phyloP scores from a whole-genome alignment of 2,329 filamentous ascomycete species.

The Macrophomina phaseolina region DNA sequence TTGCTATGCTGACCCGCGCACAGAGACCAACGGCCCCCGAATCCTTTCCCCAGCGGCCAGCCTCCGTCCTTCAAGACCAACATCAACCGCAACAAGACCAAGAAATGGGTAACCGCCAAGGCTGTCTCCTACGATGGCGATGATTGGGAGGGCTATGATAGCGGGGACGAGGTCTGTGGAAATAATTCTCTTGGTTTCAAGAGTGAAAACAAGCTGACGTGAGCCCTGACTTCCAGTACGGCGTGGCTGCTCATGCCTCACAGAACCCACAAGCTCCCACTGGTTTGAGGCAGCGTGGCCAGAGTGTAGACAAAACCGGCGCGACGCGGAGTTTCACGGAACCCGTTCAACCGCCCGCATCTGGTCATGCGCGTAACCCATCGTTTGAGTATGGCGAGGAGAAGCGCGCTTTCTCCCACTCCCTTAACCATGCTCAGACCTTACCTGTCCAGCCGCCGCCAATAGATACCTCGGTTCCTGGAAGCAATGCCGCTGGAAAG shows the following conservation, averaged over 20 bases:
- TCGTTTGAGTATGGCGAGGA: slow-evolving; percentile 64
- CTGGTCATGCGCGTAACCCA: slow-evolving; percentile 45
- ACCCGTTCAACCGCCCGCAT: slow-evolving; percentile 37
- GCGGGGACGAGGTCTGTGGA: too few relatives aligned
- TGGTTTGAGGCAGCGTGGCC: slow-evolving; percentile 51
- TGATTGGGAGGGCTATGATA: slow-evolving; percentile 78
- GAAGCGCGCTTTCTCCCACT: slow-evolving; percentile 54
- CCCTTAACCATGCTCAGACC: slow-evolving; percentile 30
- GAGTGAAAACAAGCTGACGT: too few relatives aligned
- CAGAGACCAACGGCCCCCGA: slow-evolving; percentile 39
- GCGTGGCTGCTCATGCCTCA: slow-evolving; percentile 54
- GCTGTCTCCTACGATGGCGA: slow-evolving; percentile 87
- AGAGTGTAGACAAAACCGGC: slow-evolving; percentile 34
- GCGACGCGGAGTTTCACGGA: slow-evolving; percentile 49
- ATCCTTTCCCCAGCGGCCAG: slow-evolving; percentile 41
- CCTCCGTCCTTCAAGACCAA: slow-evolving; percentile 77
- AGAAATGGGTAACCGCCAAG: slow-evolving; percentile 94
- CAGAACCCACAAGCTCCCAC: slow-evolving; percentile 49
- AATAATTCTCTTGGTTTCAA: too few relatives aligned
- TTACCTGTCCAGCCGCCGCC: slow-evolving; percentile 9
- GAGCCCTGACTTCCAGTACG: slow-evolving; percentile 45
- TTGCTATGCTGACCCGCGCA: neutral
- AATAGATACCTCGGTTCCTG: slow-evolving; percentile 8
- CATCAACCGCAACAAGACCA: slow-evolving; percentile 86
- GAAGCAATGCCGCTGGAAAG: neutral